Conservation (phyloP, 306 rosid species). For the Dryas drummondii region DNA sequence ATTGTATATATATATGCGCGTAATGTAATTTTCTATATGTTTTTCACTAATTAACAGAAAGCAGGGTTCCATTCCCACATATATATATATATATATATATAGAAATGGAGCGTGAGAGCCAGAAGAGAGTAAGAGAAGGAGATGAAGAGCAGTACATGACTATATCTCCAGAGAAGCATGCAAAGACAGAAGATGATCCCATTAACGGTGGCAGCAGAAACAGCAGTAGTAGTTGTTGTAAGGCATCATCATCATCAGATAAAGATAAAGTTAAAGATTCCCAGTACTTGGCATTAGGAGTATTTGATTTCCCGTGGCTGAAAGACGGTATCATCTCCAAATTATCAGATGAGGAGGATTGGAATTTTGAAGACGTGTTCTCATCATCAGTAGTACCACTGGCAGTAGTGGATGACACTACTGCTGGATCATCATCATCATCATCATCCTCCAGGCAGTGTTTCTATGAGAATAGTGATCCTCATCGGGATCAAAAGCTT, state of each 20-base stretch:
- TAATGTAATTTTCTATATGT: neutral
- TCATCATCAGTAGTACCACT: constrained; percentile 32
- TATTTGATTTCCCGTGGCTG: constrained; percentile 93
- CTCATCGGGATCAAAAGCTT: constrained; percentile 23
- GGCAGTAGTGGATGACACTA: neutral
- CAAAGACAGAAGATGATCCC: constrained; percentile 27
- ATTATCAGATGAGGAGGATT: constrained; percentile 50
- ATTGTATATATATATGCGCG: neutral
- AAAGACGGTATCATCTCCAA: constrained; percentile 72
- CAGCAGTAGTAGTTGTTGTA: constrained; percentile 11
- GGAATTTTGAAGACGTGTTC: constrained; percentile 61
- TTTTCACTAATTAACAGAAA: neutral
- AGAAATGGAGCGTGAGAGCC: constrained; percentile 41
- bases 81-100: neutral
- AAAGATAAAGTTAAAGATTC: constrained; percentile 16
- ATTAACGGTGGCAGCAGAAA: neutral
- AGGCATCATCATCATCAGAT: neutral
- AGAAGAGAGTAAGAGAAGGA: constrained; percentile 55
- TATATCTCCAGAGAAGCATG: constrained; percentile 21
- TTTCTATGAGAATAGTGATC: constrained; percentile 34
- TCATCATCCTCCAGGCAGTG: constrained; percentile 15
- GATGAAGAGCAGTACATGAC: constrained; percentile 16
- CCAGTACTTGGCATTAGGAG: constrained; percentile 37
- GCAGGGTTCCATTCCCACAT: neutral
- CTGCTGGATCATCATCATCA: too few relatives aligned